Evolutionary conservation across 768 basidiomycete genomes (phyloP), one percentile per base, ranked within the genome.

Genomic region (Auricularia auricula-judae): DNA sequence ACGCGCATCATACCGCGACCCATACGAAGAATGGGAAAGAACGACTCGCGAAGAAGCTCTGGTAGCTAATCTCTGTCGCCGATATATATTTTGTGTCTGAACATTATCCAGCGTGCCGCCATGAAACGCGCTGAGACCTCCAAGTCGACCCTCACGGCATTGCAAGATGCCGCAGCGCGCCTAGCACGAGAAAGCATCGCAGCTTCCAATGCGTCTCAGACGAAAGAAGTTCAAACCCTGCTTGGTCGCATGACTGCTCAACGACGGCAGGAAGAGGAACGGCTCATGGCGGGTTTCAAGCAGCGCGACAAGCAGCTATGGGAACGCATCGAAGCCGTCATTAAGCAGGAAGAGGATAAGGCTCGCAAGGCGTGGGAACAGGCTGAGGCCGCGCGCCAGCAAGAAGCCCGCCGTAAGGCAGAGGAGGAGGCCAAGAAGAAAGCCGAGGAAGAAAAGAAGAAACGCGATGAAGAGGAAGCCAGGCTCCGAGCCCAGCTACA

Each of bases 271-370:
- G 81, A 82, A 34, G 80, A 86, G 64, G 73, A 76, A 43, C 71
- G 69, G 61, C 71, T 86, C 42, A 74, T 76, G 56, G 74, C 74
- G 3, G 72, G 68, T 8, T 85, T 82, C 82, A 79, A 79, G 61
- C 73, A 75, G 43, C 76, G 80, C 61, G 77, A 80, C 65, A 74
- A 66, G 56, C 69, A 70, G 61, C 74, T 84, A 43, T 85, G 84
- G 76, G 77, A 83, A 34, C 77, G 84, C 3, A 82, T 89, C 62
- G 87, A 91, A 72, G 71, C 66, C 2, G 84, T 79, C 5, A 90
- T 91, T 66, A 81, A 81, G 68, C 36, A 74, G 3, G 87, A 89
- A 70, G 85, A 88, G 66, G 85, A 84, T 35, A 86, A 83, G 65
- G 72, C 81, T 23, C 78, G 78, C 8, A 39, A 63, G 43, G 44